Percentiles rank a stretch among this genome's conserved stretches.
Evolutionary conservation across 345 rosid genomes (phyloP).

Genomic region (Gossypium turneri): DNA sequence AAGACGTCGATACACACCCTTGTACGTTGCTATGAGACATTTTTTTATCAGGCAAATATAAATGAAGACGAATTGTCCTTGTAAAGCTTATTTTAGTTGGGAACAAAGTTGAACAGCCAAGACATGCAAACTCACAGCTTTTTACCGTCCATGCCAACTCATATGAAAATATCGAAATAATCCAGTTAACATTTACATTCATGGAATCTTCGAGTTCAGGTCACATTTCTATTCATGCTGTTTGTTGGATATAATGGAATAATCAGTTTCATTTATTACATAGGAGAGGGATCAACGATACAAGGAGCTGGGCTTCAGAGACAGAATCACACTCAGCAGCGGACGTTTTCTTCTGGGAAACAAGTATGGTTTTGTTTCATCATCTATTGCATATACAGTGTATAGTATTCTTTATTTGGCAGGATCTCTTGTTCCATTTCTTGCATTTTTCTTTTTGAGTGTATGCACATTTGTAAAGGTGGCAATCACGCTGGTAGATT

Average conservation of each 20-base stretch:
- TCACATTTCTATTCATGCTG: conserved; percentile 5
- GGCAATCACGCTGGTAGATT: neutral
- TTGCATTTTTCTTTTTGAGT: neutral
- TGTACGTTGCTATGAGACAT: no score
- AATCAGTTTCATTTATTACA: conserved; percentile 6
- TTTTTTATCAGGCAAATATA: no score
- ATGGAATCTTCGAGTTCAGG: neutral
- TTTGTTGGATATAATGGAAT: conserved; percentile 9
- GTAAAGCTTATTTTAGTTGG: neutral
- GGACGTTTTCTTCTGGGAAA: conserved; percentile 94
- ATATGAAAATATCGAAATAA: neutral
- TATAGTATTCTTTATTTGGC: neutral
- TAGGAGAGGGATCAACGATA: conserved; percentile 94
- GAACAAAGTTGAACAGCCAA: neutral
- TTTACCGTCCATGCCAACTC: neutral
- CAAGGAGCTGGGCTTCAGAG: conserved; percentile 96
- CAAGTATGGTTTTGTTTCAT: conserved; percentile 50
- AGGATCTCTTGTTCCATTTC: neutral
- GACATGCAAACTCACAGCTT: neutral
- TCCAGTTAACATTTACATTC: neutral
- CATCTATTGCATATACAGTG: neutral
- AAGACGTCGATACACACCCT: no score
- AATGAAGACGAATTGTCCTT: neutral
- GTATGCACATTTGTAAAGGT: neutral
- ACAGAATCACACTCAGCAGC: conserved; percentile 90